These are phyloP conservation scores for Globisporangium lucens DNA, from an alignment of 352 stramenopile species.

Conservation along the genomic window DNA sequence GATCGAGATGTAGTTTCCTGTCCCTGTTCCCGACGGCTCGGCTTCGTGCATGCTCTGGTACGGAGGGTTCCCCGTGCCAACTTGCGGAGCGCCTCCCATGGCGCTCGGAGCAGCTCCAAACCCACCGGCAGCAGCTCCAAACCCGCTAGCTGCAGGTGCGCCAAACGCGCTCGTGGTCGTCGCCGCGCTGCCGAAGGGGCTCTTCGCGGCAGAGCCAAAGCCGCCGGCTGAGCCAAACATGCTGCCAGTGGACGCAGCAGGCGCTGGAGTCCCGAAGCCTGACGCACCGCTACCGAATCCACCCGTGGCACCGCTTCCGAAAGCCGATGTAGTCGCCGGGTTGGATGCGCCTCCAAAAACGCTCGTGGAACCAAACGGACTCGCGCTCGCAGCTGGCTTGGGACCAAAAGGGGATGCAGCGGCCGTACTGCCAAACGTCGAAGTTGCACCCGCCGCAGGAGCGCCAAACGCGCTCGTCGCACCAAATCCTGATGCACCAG, in stretches of 20 bases:
- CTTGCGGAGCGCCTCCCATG: conserved; percentile 34
- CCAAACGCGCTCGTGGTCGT: conserved; percentile 49
- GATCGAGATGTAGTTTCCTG: conserved; percentile 43
- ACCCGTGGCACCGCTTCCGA: conserved; percentile 20
- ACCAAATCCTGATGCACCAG: conserved; percentile 35
- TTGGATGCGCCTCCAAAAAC: conserved; percentile 41
- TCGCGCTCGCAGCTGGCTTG: conserved; percentile 50
- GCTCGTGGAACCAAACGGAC: conserved; percentile 51
- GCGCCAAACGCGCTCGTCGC: conserved; percentile 19
- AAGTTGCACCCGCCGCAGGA: conserved; percentile 14
- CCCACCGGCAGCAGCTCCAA: conserved; percentile 15
- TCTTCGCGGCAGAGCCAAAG: conserved; percentile 48
- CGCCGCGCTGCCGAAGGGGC: conserved; percentile 38
- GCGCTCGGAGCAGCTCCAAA: conserved; percentile 35
- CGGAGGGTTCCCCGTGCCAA: conserved; percentile 67
- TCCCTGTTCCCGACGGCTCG: conserved; percentile 55
- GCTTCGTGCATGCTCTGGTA: conserved; percentile 68
- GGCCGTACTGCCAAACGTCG: conserved; percentile 26
- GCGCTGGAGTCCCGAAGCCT: conserved; percentile 36
- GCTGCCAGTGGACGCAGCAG: conserved; percentile 17
- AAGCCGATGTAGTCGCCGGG: conserved; percentile 29
- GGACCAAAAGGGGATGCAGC: conserved; percentile 51
- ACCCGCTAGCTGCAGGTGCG: conserved; percentile 27
- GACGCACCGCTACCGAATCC: conserved; percentile 18
- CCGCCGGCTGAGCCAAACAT: conserved; percentile 38